phyloP scores from a whole-genome alignment of 116 monocot genomes.

The Iris pallida region DNA sequence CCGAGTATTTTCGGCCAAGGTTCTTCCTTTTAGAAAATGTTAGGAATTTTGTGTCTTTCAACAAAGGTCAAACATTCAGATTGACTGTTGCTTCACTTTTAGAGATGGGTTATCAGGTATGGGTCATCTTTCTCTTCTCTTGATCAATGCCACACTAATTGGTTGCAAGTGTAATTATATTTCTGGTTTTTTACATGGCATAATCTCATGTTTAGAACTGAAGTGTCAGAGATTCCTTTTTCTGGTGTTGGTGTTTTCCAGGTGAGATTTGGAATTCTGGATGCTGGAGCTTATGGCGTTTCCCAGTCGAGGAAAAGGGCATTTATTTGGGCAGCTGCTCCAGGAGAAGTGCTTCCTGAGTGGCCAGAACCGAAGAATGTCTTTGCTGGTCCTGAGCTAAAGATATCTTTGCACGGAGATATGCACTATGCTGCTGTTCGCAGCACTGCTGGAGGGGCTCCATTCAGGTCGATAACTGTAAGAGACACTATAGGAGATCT shows the following conservation, averaged over 20 bases:
- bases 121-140: constrained; percentile 1
- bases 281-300: constrained; percentile 88
- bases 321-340: constrained; percentile 92
- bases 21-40: constrained; percentile 94
- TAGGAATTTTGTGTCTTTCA: constrained; percentile 84
- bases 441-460: constrained; percentile 73
- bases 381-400: constrained; percentile 75
- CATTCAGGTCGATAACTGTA: constrained; percentile 86
- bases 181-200: no score
- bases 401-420: constrained; percentile 45
- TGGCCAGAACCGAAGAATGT: constrained; percentile 98
- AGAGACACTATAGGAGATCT: constrained; percentile 89
- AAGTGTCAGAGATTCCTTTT: background rate
- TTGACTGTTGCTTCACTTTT: constrained; percentile 81
- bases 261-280: constrained; percentile 92
- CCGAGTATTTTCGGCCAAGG: constrained; percentile 74
- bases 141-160: no score
- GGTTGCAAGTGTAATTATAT: no score
- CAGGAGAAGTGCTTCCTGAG: constrained; percentile 74
- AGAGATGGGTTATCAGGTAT: constrained; percentile 94
- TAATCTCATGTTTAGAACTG: no score
- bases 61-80: constrained; percentile 88
- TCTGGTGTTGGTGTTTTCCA: constrained; percentile 9
- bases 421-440: constrained; percentile 58
- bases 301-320: constrained; percentile 90